These are phyloP conservation scores for Pseudogymnoascus sp. DNA, from an alignment of 2,329 filamentous ascomycete genomes.

Conservation along the genomic window DNA sequence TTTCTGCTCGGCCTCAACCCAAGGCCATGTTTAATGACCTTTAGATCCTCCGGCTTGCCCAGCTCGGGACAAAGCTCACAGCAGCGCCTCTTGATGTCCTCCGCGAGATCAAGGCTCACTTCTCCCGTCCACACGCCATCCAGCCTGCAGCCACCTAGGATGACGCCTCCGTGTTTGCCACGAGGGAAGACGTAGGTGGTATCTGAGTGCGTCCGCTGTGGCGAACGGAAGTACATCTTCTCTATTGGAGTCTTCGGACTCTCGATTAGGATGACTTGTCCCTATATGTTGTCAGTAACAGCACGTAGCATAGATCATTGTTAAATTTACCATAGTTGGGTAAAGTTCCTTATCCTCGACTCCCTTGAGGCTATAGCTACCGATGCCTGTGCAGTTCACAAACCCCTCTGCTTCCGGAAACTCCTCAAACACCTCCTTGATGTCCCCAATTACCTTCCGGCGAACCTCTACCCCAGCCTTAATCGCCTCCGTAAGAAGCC, in stretches of 20 bases:
- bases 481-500: constrained; percentile 24
- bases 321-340: constrained; percentile 21
- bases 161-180: constrained; percentile 28
- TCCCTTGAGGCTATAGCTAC: constrained; percentile 20
- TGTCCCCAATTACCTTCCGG: constrained; percentile 13
- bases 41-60: constrained; percentile 28
- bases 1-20: constrained; percentile 23
- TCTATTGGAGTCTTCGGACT: constrained; percentile 30
- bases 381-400: constrained; percentile 24
- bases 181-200: constrained; percentile 38
- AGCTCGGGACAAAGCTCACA: constrained; percentile 29
- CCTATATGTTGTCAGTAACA: constrained; percentile 13
- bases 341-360: constrained; percentile 24
- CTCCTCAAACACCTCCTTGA: constrained; percentile 13
- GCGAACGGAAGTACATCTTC: constrained; percentile 35
- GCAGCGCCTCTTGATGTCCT: constrained; percentile 29
- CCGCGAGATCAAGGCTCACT: constrained; percentile 25
- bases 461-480: constrained; percentile 16
- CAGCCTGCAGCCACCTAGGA: constrained; percentile 29
- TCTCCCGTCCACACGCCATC: constrained; percentile 28
- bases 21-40: constrained; percentile 28
- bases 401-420: constrained; percentile 15
- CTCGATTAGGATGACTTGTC: constrained; percentile 29
- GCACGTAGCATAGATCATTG: background rate
- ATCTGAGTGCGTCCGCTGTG: constrained; percentile 33